Percentiles rank a stretch among this genome's conserved stretches.
These are phyloP conservation scores for Dalechampia spathulata DNA, from an alignment of 441 rosid species.

Conservation along the genomic window DNA sequence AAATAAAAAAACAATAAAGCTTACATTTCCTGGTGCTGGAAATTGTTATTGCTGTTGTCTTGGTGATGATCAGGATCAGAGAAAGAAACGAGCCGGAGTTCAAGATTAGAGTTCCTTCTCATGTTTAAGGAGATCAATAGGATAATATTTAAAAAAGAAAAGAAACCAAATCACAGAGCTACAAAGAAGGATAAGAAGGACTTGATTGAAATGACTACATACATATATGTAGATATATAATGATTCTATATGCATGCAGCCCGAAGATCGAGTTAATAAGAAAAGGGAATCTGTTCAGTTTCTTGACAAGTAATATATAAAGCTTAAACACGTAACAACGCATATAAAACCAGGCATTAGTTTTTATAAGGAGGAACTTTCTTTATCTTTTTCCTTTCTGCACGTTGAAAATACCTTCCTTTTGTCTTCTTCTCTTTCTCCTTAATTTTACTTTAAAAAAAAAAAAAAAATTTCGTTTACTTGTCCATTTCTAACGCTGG, in stretches of 20 bases:
- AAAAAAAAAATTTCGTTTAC: too few relatives aligned
- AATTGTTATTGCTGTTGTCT: background rate
- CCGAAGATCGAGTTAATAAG: too few relatives aligned
- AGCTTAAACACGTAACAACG: background rate
- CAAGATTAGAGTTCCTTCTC: constrained; percentile 35
- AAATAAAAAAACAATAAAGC: background rate
- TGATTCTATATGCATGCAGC: too few relatives aligned
- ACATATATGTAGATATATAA: too few relatives aligned
- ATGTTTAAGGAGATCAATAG: constrained; percentile 1
- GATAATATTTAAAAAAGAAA: background rate
- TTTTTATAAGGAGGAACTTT: background rate
- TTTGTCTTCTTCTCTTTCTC: background rate
- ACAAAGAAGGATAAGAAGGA: too few relatives aligned
- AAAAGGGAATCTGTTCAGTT: too few relatives aligned
- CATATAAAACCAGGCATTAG: background rate
- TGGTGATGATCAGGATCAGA: background rate
- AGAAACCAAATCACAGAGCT: background rate
- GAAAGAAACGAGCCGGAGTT: constrained; percentile 29
- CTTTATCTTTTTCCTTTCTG: background rate
- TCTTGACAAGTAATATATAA: background rate
- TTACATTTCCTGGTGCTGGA: constrained; percentile 10
- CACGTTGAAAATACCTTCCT: constrained; percentile 5
- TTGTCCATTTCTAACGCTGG: background rate
- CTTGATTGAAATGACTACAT: too few relatives aligned
- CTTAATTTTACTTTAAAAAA: background rate